Percentiles rank a stretch among this genome's conserved stretches.
Evolutionary conservation across 164 flowering plant genomes (phyloP).

Genomic region (Tetracentron sinense): DNA sequence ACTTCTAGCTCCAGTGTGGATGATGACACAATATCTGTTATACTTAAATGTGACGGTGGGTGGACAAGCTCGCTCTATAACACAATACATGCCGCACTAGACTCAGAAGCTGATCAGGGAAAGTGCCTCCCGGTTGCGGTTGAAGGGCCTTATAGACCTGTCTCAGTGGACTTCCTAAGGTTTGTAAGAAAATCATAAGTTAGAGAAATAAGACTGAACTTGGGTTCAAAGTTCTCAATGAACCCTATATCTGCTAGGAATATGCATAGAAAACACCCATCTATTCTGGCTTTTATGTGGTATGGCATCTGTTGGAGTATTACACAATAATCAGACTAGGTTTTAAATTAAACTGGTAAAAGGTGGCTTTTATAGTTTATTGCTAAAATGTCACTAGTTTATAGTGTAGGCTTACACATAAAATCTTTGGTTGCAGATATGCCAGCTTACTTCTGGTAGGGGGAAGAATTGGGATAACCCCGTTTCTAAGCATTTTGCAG

Average conservation of each 20-base stretch:
- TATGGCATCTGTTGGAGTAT: no score
- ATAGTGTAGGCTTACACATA: not conserved
- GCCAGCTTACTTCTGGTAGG: conserved; percentile 66
- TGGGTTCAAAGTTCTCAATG: no score
- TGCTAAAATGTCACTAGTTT: no score
- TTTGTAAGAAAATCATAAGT: conserved; percentile 12
- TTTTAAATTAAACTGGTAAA: no score
- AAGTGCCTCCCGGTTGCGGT: conserved; percentile 49
- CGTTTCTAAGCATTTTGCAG: conserved; percentile 74
- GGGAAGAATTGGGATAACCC: conserved; percentile 86
- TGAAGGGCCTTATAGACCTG: conserved; percentile 93
- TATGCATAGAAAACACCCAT: no score
- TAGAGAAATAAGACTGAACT: not conserved
- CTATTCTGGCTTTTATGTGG: no score
- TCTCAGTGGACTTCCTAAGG: conserved; percentile 60
- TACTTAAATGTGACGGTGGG: conserved; percentile 62
- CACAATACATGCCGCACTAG: conserved; percentile 30
- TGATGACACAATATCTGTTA: conserved; percentile 46
- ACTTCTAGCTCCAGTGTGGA: conserved; percentile 61
- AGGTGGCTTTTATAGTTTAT: no score
- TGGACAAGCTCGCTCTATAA: conserved; percentile 67
- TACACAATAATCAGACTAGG: no score
- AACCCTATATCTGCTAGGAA: no score
- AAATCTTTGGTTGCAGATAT: conserved; percentile 45
- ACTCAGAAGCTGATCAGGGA: conserved; percentile 26